phyloP scores from a whole-genome alignment of 768 basidiomycete genomes.

The Leccinum pellstonianum region DNA sequence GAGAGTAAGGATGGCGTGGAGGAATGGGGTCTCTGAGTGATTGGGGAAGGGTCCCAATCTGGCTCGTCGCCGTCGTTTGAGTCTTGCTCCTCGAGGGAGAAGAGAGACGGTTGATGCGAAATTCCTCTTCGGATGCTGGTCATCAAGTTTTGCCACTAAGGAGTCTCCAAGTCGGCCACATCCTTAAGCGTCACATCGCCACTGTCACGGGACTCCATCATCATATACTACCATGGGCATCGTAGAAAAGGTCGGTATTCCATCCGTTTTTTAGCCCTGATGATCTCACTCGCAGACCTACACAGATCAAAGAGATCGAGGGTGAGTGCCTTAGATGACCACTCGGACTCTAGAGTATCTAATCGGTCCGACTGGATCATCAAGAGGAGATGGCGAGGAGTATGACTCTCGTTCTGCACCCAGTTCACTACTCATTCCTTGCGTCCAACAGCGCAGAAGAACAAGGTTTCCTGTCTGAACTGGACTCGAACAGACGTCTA shows the following conservation, averaged over 20 bases:
- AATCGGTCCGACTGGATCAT: constrained; percentile 3
- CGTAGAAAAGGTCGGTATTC: constrained; percentile 77
- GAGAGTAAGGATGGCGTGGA: constrained; percentile 24
- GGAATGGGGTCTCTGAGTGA: constrained; percentile 26
- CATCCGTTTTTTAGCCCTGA: background rate
- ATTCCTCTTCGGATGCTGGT: constrained; percentile 25
- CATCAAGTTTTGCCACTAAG: constrained; percentile 11
- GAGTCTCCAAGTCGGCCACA: background rate
- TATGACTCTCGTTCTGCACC: constrained; percentile 43
- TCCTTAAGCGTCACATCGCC: background rate
- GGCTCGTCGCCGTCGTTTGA: constrained; percentile 45
- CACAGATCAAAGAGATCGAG: constrained; percentile 93
- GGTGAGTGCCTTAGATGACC: constrained; percentile 49
- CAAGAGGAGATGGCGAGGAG: constrained; percentile 97
- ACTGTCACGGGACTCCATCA: background rate
- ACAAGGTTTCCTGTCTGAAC: constrained; percentile 60
- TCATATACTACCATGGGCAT: constrained; percentile 68
- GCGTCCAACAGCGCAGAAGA: constrained; percentile 78
- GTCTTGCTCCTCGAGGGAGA: constrained; percentile 60
- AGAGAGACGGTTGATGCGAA: constrained; percentile 63
- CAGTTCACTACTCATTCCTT: background rate
- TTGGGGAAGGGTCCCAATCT: constrained; percentile 41
- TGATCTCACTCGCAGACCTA: constrained; percentile 7
- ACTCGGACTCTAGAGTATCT: constrained; percentile 7
- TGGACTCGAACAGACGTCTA: constrained; percentile 6